phyloP scores from a whole-genome alignment of 2,329 filamentous ascomycete genomes.

The Pezicula neosporulosa region DNA sequence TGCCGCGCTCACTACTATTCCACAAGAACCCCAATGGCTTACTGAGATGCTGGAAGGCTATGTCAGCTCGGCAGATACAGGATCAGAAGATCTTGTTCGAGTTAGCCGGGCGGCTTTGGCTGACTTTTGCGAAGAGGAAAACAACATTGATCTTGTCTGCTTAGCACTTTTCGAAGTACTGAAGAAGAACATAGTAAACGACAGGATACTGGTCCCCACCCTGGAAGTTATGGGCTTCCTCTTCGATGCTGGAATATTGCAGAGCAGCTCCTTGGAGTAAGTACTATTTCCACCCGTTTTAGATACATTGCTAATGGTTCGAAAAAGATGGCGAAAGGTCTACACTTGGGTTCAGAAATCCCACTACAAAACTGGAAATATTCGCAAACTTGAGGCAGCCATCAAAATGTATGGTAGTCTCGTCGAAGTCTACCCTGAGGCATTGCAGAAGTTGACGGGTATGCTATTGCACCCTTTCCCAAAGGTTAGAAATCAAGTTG shows the following conservation, averaged over 20 bases:
- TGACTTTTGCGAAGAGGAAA: constrained; percentile 39
- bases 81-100: constrained; percentile 71
- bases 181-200: constrained; percentile 46
- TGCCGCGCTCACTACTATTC: constrained; percentile 6
- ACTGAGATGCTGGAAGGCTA: constrained; percentile 60
- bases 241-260: constrained; percentile 57
- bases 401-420: constrained; percentile 76
- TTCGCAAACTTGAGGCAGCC: constrained; percentile 77
- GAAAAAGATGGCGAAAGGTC: constrained; percentile 50
- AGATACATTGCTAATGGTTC: constrained; percentile 5
- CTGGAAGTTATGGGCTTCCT: constrained; percentile 78
- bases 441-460: constrained; percentile 64
- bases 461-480: constrained; percentile 84
- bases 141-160: constrained; percentile 39
- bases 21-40: constrained; percentile 39
- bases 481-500: constrained; percentile 57
- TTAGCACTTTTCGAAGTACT: constrained; percentile 52
- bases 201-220: constrained; percentile 70
- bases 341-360: constrained; percentile 72
- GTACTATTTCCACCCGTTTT: background rate
- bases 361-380: constrained; percentile 78
- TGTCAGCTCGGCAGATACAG: constrained; percentile 72
- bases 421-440: constrained; percentile 39
- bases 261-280: constrained; percentile 30
- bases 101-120: constrained; percentile 64